Evolutionary conservation across 2,329 filamentous ascomycete species (phyloP), one percentile per base, ranked within the genome.

Genomic region (Fusarium virguliforme): DNA sequence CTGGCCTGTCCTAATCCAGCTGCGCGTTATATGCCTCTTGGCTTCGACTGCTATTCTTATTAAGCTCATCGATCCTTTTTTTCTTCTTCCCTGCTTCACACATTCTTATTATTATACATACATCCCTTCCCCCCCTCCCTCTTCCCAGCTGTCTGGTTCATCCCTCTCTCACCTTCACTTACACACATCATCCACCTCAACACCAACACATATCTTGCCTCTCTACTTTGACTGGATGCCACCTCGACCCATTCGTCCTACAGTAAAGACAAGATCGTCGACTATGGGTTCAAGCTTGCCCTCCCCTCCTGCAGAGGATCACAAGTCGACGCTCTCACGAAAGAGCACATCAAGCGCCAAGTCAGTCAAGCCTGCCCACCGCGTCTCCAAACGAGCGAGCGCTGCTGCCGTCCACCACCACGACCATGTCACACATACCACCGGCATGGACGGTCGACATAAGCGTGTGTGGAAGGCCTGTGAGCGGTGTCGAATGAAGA

Each of bases 391-490:
- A 76, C 84, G 86, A 67, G 81, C 86, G 54, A 82, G 81, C 50
- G 76, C 78, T 37, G 76, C 80, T 43, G 75, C 77, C 30, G 71
- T 76, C 43, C 80, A 80, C 64, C 80, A 82, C 65, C 81, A 83
- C 59, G 80, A 83, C 57, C 78, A 81, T 64, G 63, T 78, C 46
- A 66, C 76, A 43, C 76, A 80, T 60, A 74, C 71, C 50, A 68
- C 74, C 62, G 80, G 80, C 41, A 81, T 85, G 70, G 88, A 90
- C 70, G 85, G 85, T 53, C 84, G 88, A 68, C 88, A 90, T 76
- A 91, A 90, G 82, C 83, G 89, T 71, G 88, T 90, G 60, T 90
- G 88, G 88, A 91, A 91, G 77, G 89, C 89, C 18, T 91, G 89
- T 70, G 88, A 91, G 80, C 83, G 89, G 71, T 91, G 89, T 82